These are phyloP conservation scores for Yarrowia alimentaria DNA, from an alignment of 805 yeast genomes.

Conservation along the genomic window DNA sequence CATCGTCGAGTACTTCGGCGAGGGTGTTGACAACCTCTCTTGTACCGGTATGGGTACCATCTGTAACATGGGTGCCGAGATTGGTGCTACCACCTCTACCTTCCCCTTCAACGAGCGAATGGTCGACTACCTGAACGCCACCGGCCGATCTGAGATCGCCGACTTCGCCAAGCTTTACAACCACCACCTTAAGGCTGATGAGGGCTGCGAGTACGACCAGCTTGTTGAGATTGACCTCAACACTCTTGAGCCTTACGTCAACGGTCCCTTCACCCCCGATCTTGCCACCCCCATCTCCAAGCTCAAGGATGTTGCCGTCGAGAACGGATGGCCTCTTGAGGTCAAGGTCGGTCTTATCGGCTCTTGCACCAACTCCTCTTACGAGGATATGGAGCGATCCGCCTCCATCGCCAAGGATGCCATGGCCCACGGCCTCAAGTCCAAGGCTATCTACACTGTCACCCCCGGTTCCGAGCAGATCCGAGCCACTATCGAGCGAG, in stretches of 20 bases:
- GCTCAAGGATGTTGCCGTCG: constrained; percentile 76
- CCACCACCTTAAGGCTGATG: constrained; percentile 73
- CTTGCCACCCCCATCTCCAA: constrained; percentile 91
- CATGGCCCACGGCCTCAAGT: constrained; percentile 81
- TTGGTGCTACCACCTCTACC: constrained; percentile 96
- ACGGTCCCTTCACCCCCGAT: constrained; percentile 99
- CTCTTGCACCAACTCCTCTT: constrained; percentile 97
- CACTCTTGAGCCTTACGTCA: constrained; percentile 90
- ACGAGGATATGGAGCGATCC: constrained; percentile 97
- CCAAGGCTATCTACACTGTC: constrained; percentile 88
- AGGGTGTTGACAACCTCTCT: constrained; percentile 86
- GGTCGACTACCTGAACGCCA: constrained; percentile 81
- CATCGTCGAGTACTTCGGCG: constrained; percentile 95
- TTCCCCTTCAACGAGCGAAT: constrained; percentile 95
- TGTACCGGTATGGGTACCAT: constrained; percentile 99
- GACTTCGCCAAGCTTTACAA: constrained; percentile 69
- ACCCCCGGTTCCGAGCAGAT: constrained; percentile 99
- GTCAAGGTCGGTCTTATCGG: constrained; percentile 96
- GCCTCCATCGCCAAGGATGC: constrained; percentile 92
- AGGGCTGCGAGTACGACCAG: constrained; percentile 91
- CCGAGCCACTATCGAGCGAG: constrained; percentile 96
- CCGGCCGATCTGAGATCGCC: constrained; percentile 81
- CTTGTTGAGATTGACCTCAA: constrained; percentile 84
- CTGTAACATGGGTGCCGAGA: constrained; percentile 99
- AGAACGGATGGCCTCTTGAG: constrained; percentile 88